phyloP scores from a whole-genome alignment of 495 filamentous ascomycete species.

The Alectoria sarmentosa region DNA sequence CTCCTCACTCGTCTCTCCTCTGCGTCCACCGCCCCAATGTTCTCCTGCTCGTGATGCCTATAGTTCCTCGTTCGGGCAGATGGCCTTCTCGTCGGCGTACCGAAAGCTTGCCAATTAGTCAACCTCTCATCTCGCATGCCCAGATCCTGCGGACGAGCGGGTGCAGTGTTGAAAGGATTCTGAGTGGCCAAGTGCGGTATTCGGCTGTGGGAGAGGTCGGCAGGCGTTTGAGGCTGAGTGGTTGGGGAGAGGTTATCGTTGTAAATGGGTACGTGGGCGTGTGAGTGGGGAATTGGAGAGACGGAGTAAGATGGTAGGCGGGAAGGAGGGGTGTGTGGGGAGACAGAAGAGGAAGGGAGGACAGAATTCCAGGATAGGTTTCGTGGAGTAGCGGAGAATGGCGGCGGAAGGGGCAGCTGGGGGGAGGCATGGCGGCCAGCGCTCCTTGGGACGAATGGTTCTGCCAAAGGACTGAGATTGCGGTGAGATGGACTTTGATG shows the following conservation, averaged over 20 bases:
- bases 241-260: constrained; percentile 43
- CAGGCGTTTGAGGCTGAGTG: constrained; percentile 50
- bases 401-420: constrained; percentile 34
- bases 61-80: not conserved
- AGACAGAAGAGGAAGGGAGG: constrained; percentile 20
- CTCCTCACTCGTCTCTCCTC: constrained; percentile 21
- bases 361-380: constrained; percentile 13
- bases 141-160: not conserved
- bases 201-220: constrained; percentile 36
- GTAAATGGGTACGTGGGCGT: constrained; percentile 34
- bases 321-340: constrained; percentile 14
- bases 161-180: constrained; percentile 22
- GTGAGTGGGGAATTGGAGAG: constrained; percentile 4
- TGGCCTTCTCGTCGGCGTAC: constrained; percentile 8
- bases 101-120: constrained; percentile 11
- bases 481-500: constrained; percentile 10
- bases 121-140: not conserved
- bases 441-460: constrained; percentile 15
- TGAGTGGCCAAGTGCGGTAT: constrained; percentile 5
- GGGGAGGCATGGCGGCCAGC: constrained; percentile 17
- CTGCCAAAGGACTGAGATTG: constrained; percentile 11
- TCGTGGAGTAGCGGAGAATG: constrained; percentile 33
- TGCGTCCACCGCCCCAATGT: constrained; percentile 13
- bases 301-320: not conserved
- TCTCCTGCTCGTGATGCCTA: constrained; percentile 18